Base-by-base conservation (phyloP, 805 yeast genomes). In the Wickerhamiella australiensis region DNA sequence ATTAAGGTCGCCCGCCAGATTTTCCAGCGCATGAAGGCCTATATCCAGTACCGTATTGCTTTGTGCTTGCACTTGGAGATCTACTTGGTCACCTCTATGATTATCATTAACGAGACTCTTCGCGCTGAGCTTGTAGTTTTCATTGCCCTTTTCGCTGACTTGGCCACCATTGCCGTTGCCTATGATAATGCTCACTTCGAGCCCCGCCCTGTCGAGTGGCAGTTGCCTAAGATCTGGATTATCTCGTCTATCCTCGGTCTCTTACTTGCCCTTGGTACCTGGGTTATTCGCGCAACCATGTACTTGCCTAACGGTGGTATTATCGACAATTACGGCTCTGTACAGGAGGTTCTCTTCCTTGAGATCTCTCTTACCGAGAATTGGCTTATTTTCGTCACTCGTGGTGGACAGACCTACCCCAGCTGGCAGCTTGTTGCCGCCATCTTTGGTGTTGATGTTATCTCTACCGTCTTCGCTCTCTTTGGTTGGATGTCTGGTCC, bases 371-470 rank as follows among this genome's bases (percentile, higher is more conserved):
- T 86, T 70, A 86, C 96, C 72, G 95, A 86, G 77, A 86, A 86
- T 77, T 86, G 96, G 96, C 79, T 86, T 73, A 86, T 86, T 76
- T 86, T 86, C 84, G 78, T 86, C 65, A 86, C 96, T 66, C 82
- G 96, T 78, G 95, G 95, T 69, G 95, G 95, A 75, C 94, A 94
- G 71, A 86, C 88, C 85, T 80, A 88, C 90, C 96, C 96, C 76
- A 82, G 94, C 47, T 86, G 95, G 95, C 95, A 86, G 79, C 81
- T 86, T 72, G 67, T 90, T 63, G 92, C 87, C 77, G 96, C 96
- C 67, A 94, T 86, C 64, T 76, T 85, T 65, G 76, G 74, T 69
- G 96, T 86, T 67, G 95, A 86, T 74, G 74, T 85, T 76, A 73
- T 86, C 63, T 90, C 96, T 59, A 85, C 95, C 57, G 77, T 85